Percentiles rank a stretch among this genome's conserved stretches.
These are phyloP conservation scores for Pichia sp. DNA, from an alignment of 1,139 yeast species.

Conservation along the genomic window DNA sequence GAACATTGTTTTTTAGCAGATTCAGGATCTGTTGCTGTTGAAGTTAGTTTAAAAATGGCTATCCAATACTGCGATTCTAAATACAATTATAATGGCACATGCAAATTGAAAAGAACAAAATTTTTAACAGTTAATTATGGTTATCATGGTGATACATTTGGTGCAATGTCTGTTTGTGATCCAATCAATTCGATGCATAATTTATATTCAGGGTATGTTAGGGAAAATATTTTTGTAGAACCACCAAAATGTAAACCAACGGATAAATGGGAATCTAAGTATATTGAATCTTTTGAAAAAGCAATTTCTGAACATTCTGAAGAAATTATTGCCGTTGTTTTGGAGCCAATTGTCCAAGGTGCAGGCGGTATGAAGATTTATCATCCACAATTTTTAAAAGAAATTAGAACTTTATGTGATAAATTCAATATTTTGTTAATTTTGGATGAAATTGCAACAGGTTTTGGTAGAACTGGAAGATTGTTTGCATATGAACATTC, in stretches of 20 bases:
- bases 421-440: constrained; percentile 47
- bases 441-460: constrained; percentile 58
- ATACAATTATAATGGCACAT: neutral
- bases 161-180: constrained; percentile 43
- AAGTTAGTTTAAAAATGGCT: constrained; percentile 44
- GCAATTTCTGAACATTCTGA: constrained; percentile 13
- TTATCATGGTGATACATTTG: constrained; percentile 54
- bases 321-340: constrained; percentile 22
- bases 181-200: constrained; percentile 31
- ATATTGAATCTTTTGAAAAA: constrained; percentile 6
- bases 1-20: constrained; percentile 31
- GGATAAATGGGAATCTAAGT: constrained; percentile 14
- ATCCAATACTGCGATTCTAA: constrained; percentile 49
- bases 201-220: constrained; percentile 27
- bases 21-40: constrained; percentile 50
- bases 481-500: constrained; percentile 44
- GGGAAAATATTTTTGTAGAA: constrained; percentile 27
- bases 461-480: constrained; percentile 47
- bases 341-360: constrained; percentile 25
- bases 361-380: constrained; percentile 25
- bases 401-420: constrained; percentile 40
- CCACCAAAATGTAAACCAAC: constrained; percentile 23
- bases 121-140: constrained; percentile 46
- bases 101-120: constrained; percentile 33
- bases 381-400: constrained; percentile 12